These are phyloP conservation scores for Cocos nucifera DNA, from an alignment of 176 grass and related monocot species.

Conservation along the genomic window DNA sequence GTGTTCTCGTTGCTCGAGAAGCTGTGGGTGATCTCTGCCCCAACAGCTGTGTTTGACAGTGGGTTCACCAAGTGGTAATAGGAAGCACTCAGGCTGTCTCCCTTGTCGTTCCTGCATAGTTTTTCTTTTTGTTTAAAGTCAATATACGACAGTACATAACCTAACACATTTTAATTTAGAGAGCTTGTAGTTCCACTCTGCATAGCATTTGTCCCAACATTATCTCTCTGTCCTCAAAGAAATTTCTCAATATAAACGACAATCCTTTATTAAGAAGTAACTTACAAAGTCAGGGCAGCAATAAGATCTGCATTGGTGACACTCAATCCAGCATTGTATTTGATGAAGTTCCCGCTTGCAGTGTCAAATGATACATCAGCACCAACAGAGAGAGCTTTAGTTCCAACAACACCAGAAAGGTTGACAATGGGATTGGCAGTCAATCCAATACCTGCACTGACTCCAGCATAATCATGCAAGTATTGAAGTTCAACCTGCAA, in stretches of 20 bases:
- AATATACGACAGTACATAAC: background rate
- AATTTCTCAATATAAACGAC: background rate
- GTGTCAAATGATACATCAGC: slow-evolving; percentile 28
- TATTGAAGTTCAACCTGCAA: slow-evolving; percentile 23
- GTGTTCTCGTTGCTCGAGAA: slow-evolving; percentile 18
- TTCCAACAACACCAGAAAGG: slow-evolving; percentile 16
- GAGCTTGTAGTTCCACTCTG: too few relatives aligned
- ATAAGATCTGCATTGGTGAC: slow-evolving; percentile 21
- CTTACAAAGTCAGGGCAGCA: slow-evolving; percentile 19
- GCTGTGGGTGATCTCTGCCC: slow-evolving; percentile 19
- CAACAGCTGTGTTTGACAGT: slow-evolving; percentile 20
- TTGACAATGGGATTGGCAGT: slow-evolving; percentile 23
- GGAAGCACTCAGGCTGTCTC: slow-evolving; percentile 18
- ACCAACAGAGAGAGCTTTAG: slow-evolving; percentile 7
- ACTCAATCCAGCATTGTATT: slow-evolving; percentile 29
- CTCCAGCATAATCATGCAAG: slow-evolving; percentile 22
- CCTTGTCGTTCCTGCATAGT: slow-evolving; percentile 20
- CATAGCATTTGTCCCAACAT: too few relatives aligned
- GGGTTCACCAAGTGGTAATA: slow-evolving; percentile 18
- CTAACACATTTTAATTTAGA: too few relatives aligned
- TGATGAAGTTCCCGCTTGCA: slow-evolving; percentile 20
- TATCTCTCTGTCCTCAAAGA: too few relatives aligned
- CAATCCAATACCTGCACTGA: slow-evolving; percentile 23
- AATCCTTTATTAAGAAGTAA: background rate
- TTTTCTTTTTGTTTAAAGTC: background rate